Conservation (phyloP, 108 stramenopile species). For the Tribonema minus region DNA sequence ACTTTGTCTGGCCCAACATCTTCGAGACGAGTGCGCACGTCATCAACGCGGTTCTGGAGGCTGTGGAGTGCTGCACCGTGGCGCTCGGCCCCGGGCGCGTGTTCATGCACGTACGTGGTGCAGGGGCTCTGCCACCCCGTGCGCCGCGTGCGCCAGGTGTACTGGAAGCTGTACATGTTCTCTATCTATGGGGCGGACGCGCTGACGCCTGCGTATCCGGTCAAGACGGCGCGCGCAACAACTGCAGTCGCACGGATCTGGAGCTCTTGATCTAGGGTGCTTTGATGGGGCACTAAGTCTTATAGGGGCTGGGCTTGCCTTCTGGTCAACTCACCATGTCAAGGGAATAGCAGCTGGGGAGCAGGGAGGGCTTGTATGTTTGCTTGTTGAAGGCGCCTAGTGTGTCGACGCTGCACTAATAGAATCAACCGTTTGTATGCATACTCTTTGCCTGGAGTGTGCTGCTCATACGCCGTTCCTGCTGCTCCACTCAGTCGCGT, state of each 20-base stretch:
- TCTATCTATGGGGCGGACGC: constrained; percentile 92
- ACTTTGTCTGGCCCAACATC: constrained; percentile 98
- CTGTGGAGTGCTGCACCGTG: constrained; percentile 93
- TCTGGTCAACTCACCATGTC: too few species aligned
- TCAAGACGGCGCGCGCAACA: constrained; percentile 78
- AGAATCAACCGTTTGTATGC: too few species aligned
- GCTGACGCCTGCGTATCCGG: constrained; percentile 85
- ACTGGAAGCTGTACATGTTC: constrained; percentile 94
- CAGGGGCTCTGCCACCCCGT: constrained; percentile 98
- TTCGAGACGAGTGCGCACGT: constrained; percentile 95
- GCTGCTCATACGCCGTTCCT: too few species aligned
- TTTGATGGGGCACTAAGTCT: too few species aligned
- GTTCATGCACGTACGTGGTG: constrained; percentile 83
- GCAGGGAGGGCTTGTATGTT: too few species aligned
- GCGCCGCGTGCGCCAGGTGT: constrained; percentile 91
- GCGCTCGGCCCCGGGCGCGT: constrained; percentile 83
- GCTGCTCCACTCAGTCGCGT: too few species aligned
- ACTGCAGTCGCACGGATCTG: constrained; percentile 76
- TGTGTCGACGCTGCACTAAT: too few species aligned
- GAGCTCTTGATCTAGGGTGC: constrained; percentile 95
- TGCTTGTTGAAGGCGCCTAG: too few species aligned
- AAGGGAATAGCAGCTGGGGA: too few species aligned
- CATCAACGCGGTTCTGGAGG: constrained; percentile 93
- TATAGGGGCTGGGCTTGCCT: too few species aligned
- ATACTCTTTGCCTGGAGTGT: too few species aligned